Base-by-base conservation (phyloP, 2,329 filamentous ascomycete genomes). In the Ambrosiella xylebori region DNA sequence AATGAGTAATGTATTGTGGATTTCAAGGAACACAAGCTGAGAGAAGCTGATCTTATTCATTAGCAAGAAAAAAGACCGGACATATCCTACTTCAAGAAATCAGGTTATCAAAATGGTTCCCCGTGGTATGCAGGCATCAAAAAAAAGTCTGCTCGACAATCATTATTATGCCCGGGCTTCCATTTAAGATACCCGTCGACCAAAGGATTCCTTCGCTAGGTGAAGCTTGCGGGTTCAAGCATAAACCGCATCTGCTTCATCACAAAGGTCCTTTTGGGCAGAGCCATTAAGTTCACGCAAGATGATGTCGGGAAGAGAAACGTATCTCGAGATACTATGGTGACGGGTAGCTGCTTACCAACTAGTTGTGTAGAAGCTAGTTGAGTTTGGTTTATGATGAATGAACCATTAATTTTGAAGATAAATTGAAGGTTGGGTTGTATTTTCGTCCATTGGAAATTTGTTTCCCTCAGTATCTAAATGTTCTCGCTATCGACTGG, bases 331-430 rank as follows among this genome's bases (percentile, higher is more conserved):
- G 19, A 51, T 27, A 36, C 5, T 51, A 19, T 13, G 38, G 38
- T 15, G 37, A 54, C 52, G 52, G 52, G 52, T 54, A 54, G 27
- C 15, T 54, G 38, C 52, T 54, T 54, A 54, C 38, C 19, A 19
- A 15, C 13, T 54, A 47, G 3, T 17, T 41, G 40, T 13, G 9
- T 47, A 17, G 8, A 17, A 47, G 19, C n/a, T 47, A 6, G 9
- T 13, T 17, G 44, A 17, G 13, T n/a, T 41, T 3, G 6, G 11
- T 41, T n/a, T 47, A 15, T 15, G n/a, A 17, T 8, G 6, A 13
- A 47, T 8, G 11, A 47, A 47, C 11, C n/a, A 15, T 13, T 15
- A 17, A 2, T 27, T 27, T 27, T 27, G 27, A 27, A 27, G 27
- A 27, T 27, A 27, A 27, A 4, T 27, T 27, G 27, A 27, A 27